Evolutionary conservation across 257 asterid species (phyloP).

Genomic region (Leonotis leonurus): DNA sequence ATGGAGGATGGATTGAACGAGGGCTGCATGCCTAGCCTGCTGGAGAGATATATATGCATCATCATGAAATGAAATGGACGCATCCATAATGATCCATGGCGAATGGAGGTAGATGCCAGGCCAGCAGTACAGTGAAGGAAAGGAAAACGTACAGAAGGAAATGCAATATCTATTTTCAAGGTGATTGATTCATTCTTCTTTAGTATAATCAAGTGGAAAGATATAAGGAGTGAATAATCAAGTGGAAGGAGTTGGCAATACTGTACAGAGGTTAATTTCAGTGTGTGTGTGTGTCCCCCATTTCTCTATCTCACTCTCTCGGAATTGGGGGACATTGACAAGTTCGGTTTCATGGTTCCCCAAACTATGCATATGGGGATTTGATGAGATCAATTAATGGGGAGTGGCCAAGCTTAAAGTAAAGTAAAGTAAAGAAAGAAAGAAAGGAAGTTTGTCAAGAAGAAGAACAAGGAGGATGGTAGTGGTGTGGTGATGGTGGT

Average conservation of each 20-base stretch:
- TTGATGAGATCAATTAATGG: no score
- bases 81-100: no score
- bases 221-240: neutral
- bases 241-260: slow-evolving; percentile 23
- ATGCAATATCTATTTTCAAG: slow-evolving; percentile 6
- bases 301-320: neutral
- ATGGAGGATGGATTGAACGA: no score
- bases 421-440: no score
- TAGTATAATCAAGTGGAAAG: no score
- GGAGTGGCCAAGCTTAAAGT: no score
- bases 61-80: no score
- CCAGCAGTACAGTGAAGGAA: neutral
- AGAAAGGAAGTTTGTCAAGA: neutral
- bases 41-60: no score
- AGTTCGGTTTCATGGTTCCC: slow-evolving; percentile 31
- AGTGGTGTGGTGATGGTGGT: neutral
- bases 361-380: neutral
- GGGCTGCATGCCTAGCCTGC: no score
- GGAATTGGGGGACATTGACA: slow-evolving; percentile 39
- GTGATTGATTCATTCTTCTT: no score
- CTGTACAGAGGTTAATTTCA: neutral
- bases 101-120: no score
- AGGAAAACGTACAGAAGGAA: neutral
- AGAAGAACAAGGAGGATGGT: neutral
- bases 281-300: neutral